Conservation (phyloP, 2,329 filamentous ascomycete genomes). For the Aspergillus caelatus region DNA sequence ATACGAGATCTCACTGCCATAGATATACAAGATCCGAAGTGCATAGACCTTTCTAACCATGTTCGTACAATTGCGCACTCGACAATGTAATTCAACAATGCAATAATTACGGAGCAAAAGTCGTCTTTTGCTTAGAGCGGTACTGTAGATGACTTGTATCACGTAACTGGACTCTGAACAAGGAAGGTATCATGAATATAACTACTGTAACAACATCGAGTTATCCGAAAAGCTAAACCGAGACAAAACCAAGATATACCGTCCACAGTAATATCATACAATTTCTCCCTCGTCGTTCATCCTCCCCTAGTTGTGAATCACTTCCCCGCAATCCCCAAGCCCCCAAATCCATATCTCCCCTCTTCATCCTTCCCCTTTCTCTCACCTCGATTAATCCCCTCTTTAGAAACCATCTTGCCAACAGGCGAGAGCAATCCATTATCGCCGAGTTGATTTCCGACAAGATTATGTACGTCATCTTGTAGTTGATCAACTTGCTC, state of each 20-base stretch:
- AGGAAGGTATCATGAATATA: too few relatives aligned
- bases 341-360: constrained; percentile 40
- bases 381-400: constrained; percentile 58
- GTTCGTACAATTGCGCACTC: too few relatives aligned
- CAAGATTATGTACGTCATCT: constrained; percentile 53
- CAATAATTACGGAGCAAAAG: too few relatives aligned
- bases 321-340: constrained; percentile 14
- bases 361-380: constrained; percentile 57
- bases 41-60: fast-evolving
- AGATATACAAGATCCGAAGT: neutral
- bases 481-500: constrained; percentile 56
- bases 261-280: neutral
- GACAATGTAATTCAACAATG: too few relatives aligned
- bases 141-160: too few relatives aligned
- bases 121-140: too few relatives aligned
- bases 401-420: constrained; percentile 53
- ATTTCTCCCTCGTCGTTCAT: constrained; percentile 7
- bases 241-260: neutral
- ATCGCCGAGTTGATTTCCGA: constrained; percentile 55
- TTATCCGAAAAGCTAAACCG: too few relatives aligned
- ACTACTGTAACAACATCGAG: too few relatives aligned
- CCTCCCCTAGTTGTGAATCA: neutral
- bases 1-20: neutral
- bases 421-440: constrained; percentile 55
- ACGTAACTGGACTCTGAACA: too few relatives aligned